phyloP scores from a whole-genome alignment of 306 rosid species.

The Medicago truncatula region DNA sequence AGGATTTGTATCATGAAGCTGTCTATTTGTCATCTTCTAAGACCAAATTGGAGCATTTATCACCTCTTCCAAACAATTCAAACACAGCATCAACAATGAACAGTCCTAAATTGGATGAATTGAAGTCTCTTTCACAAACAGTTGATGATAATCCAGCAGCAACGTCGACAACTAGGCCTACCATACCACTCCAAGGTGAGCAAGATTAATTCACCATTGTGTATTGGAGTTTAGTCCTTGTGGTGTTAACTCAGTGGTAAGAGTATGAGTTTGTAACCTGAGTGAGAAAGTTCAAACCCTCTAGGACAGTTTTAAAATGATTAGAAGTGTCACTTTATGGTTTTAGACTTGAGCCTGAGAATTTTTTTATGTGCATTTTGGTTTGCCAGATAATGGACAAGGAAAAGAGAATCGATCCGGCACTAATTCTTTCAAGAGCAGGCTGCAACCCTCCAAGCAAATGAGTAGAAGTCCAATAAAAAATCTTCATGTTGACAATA shows the following conservation, averaged over 20 bases:
- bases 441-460: slow-evolving; percentile 49
- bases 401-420: slow-evolving; percentile 72
- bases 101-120: slow-evolving; percentile 52
- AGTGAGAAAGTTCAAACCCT: not conserved
- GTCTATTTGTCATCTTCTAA: slow-evolving; percentile 74
- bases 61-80: slow-evolving; percentile 45
- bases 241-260: not conserved
- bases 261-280: not conserved
- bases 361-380: not conserved
- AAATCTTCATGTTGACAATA: slow-evolving; percentile 50
- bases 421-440: slow-evolving; percentile 50
- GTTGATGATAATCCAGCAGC: slow-evolving; percentile 32
- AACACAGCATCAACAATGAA: slow-evolving; percentile 27
- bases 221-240: not conserved
- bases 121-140: slow-evolving; percentile 54
- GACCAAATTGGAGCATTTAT: slow-evolving; percentile 58
- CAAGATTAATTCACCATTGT: slow-evolving; percentile 30
- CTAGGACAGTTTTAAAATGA: not conserved
- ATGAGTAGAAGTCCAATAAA: slow-evolving; percentile 49
- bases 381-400: slow-evolving; percentile 60
- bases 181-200: slow-evolving; percentile 55
- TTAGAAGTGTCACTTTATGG: not conserved
- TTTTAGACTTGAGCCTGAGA: slow-evolving; percentile 15
- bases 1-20: slow-evolving; percentile 90
- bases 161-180: slow-evolving; percentile 31